phyloP scores from a whole-genome alignment of 1,139 yeast species.

The Spencermartinsiella ligniputridi region DNA sequence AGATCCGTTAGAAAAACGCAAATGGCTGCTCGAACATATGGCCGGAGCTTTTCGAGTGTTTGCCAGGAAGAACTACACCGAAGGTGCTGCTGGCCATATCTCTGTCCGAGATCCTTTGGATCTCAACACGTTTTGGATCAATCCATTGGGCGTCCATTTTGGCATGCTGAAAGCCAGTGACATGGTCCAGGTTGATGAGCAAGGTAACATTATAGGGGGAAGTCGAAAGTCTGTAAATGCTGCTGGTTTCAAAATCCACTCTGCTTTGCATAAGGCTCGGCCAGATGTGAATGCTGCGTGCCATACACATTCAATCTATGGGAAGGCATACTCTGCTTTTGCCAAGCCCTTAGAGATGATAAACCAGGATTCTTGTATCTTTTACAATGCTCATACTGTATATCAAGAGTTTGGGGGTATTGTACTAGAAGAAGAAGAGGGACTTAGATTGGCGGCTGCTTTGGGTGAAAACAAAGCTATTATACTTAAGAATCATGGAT shows the following conservation, averaged over 20 bases:
- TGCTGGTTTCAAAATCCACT: slow-evolving; percentile 79
- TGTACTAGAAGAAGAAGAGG: slow-evolving; percentile 71
- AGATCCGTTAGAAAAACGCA: slow-evolving; percentile 49
- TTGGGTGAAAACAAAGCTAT: slow-evolving; percentile 61
- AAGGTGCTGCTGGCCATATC: slow-evolving; percentile 79
- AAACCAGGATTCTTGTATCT: slow-evolving; percentile 70
- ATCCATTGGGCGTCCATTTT: slow-evolving; percentile 71
- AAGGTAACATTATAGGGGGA: slow-evolving; percentile 68
- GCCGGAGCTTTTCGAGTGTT: slow-evolving; percentile 80
- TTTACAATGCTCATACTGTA: slow-evolving; percentile 63
- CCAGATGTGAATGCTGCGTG: slow-evolving; percentile 82
- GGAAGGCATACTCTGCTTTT: slow-evolving; percentile 70
- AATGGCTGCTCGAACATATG: slow-evolving; percentile 67
- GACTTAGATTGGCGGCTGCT: slow-evolving; percentile 60
- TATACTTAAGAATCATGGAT: slow-evolving; percentile 74
- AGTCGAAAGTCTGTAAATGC: slow-evolving; percentile 63
- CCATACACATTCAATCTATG: slow-evolving; percentile 71
- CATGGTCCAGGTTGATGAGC: slow-evolving; percentile 70
- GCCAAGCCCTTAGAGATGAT: slow-evolving; percentile 73
- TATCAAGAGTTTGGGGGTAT: slow-evolving; percentile 74
- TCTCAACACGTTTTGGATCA: slow-evolving; percentile 71
- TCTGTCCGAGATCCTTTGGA: slow-evolving; percentile 74
- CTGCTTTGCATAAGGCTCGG: slow-evolving; percentile 69
- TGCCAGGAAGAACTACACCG: slow-evolving; percentile 68
- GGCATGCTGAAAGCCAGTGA: slow-evolving; percentile 65